Base-by-base conservation (phyloP, 148 eudicot species). In the Camellia japonica region DNA sequence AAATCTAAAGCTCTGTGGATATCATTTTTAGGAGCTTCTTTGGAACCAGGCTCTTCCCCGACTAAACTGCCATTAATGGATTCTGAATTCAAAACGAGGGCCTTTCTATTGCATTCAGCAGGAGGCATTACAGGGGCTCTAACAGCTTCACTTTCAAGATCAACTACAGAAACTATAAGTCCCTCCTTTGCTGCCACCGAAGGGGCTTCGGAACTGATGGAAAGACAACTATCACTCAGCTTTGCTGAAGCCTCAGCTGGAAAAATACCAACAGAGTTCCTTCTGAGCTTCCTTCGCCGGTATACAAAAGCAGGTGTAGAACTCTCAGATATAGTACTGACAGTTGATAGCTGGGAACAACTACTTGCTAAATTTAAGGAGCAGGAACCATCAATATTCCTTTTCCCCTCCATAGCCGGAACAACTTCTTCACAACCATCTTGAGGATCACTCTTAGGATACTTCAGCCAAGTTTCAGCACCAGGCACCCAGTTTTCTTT, bases 251-350 rank as follows among this genome's bases (percentile, higher is more conserved):
- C 77, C 64, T 71, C 77, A 65, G 70, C 61, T 30, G 75, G 73
- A 56, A 63, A 75, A 49, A 63, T 54, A 10, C 87, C 52, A 73
- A 49, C 73, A 82, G 87, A 76, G 68, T 85, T 87, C 56, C 46
- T 87, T 64, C 77, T 80, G 46, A 55, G 65, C 83, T 83, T 93
- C 82, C 84, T 92, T 78, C 95, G 88, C 77, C 83, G 84, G 81
- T 93, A 92, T 15, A 92, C 94, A 78, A 83, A 62, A 82, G 80
- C 83, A 76, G 81, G 94, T 61, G 79, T 84, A 75, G 86, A 87
- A 78, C 68, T 85, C 76, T 87, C 85, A 62, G 86, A 87, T 77
- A 87, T 84, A 43, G 76, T 81, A 82, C 80, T 82, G 54, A 79
- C 46, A 68, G 81, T 83, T 71, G 97, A 89, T 63, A 87, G 79